Conservation (phyloP, 1,284 basidiomycete species). For the Calocybe gambosa region DNA sequence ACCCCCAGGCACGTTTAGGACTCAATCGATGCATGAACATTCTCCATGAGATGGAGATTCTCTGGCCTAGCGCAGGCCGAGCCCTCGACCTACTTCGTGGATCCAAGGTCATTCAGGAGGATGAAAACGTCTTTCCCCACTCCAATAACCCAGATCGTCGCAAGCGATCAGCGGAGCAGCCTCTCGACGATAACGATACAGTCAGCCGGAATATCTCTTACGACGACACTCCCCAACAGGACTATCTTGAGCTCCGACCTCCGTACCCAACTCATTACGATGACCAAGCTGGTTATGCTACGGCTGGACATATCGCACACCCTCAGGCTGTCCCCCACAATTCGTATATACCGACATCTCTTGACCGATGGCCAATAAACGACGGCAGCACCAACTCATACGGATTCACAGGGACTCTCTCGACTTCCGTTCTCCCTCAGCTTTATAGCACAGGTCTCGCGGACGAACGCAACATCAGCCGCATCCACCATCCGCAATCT, state of each 20-base stretch:
- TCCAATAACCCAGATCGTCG: slow-evolving; percentile 21
- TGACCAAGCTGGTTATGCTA: slow-evolving; percentile 8
- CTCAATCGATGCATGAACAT: slow-evolving; percentile 65
- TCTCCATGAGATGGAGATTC: slow-evolving; percentile 61
- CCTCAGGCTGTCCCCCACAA: slow-evolving; percentile 10
- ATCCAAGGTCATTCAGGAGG: slow-evolving; percentile 43
- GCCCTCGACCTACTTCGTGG: slow-evolving; percentile 70
- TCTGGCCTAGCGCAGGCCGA: slow-evolving; percentile 74
- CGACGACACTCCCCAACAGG: slow-evolving; percentile 9
- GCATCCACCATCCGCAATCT: slow-evolving; percentile 5
- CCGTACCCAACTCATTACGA: slow-evolving; percentile 18
- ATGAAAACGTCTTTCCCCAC: slow-evolving; percentile 14
- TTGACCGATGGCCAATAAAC: slow-evolving; percentile 46
- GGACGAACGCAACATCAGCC: slow-evolving; percentile 27
- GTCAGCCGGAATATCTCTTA: slow-evolving; percentile 14
- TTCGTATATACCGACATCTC: slow-evolving; percentile 20
- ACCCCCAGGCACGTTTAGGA: slow-evolving; percentile 64
- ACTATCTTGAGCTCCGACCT: slow-evolving; percentile 16
- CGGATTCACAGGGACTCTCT: slow-evolving; percentile 14
- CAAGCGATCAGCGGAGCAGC: slow-evolving; percentile 35
- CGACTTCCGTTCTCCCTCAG: slow-evolving; percentile 30
- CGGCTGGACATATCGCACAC: slow-evolving; percentile 1
- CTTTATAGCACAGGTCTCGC: slow-evolving; percentile 64
- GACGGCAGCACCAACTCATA: slow-evolving; percentile 24
- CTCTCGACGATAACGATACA: slow-evolving; percentile 24